Evolutionary conservation across 768 basidiomycete species (phyloP).

Genomic region (Lentinula guzmanii): DNA sequence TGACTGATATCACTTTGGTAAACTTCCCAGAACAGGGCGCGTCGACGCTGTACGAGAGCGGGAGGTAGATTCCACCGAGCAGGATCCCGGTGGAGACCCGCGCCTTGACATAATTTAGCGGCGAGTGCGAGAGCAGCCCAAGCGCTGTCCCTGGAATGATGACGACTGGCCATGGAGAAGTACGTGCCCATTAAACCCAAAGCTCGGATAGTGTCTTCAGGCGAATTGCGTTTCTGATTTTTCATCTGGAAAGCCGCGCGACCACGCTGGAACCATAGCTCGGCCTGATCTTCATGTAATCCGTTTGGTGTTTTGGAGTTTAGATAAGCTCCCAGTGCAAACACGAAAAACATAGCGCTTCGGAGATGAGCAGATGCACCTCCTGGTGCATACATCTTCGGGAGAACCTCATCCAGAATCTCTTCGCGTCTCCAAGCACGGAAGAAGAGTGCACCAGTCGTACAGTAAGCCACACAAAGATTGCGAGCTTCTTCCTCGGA

Average conservation of each 20-base stretch:
- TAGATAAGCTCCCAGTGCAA: constrained; percentile 1
- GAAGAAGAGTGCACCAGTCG: not conserved
- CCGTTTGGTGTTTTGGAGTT: not conserved
- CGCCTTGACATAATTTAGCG: constrained; percentile 53
- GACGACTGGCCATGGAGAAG: constrained; percentile 38
- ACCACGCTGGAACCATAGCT: constrained; percentile 1
- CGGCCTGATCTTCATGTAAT: not conserved
- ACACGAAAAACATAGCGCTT: not conserved
- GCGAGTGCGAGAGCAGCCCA: constrained; percentile 51
- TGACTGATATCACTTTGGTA: constrained; percentile 3
- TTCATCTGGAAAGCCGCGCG: not conserved
- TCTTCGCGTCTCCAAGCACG: not conserved
- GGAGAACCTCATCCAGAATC: not conserved
- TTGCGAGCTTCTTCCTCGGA: not conserved
- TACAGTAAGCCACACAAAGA: not conserved
- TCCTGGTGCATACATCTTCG: not conserved
- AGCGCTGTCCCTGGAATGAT: constrained; percentile 38
- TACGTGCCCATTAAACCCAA: constrained; percentile 55
- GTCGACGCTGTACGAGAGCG: constrained; percentile 3
- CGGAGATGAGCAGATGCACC: constrained; percentile 1
- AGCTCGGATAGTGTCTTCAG: constrained; percentile 43
- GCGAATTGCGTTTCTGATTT: not conserved
- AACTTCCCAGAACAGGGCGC: constrained; percentile 2
- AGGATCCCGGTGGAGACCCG: constrained; percentile 15
- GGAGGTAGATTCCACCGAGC: constrained; percentile 1